Conservation (phyloP, 2,329 filamentous ascomycete genomes). For the Fusarium tupiense region DNA sequence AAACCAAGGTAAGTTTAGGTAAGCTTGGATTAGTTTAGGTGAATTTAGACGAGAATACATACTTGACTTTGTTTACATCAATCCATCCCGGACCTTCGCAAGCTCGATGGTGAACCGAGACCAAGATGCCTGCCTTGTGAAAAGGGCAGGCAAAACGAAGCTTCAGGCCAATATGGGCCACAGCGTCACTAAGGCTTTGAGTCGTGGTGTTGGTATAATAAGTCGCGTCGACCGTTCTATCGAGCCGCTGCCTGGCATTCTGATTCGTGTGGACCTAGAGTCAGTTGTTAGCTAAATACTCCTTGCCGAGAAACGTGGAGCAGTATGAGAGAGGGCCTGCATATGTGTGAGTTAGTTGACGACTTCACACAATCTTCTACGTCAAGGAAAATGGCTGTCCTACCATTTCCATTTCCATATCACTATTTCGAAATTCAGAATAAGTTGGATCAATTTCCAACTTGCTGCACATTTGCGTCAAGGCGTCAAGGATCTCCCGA, state of each 20-base stretch:
- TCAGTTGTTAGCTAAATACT: not conserved
- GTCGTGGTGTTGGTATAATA: not conserved
- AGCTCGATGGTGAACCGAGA: not conserved
- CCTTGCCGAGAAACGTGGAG: too few relatives aligned
- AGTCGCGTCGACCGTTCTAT: fast-evolving
- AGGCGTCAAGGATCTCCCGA: fast-evolving
- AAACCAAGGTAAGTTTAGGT: too few relatives aligned
- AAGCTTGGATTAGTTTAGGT: fast-evolving
- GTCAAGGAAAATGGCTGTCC: not conserved
- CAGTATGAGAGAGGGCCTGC: too few relatives aligned
- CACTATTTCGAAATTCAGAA: fast-evolving
- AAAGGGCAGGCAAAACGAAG: not conserved
- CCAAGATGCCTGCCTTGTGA: not conserved
- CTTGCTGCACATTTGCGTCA: fast-evolving
- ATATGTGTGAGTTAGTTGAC: not conserved
- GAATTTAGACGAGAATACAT: fast-evolving
- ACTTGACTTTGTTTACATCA: not conserved
- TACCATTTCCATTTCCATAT: not conserved
- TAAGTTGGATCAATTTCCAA: not conserved
- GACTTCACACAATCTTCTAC: not conserved
- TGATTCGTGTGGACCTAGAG: not conserved
- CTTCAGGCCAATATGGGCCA: fast-evolving
- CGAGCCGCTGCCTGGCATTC: fast-evolving
- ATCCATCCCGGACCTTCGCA: not conserved
- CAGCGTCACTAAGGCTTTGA: not conserved